phyloP scores from a whole-genome alignment of 306 rosid genomes.

The Cajanus cajan region DNA sequence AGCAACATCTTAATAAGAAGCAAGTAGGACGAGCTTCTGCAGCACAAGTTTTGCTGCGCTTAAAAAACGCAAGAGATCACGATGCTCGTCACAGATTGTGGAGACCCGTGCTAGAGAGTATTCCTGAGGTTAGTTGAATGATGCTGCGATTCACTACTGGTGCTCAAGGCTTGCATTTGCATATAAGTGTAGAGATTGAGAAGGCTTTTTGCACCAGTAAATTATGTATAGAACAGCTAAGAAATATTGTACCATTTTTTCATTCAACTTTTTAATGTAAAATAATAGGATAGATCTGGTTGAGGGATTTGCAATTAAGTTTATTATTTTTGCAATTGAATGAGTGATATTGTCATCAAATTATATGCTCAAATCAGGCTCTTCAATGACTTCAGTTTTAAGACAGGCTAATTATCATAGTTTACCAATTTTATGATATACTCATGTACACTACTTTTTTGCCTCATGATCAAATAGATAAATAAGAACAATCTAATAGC shows the following conservation, averaged over 20 bases:
- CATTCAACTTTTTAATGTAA: not conserved
- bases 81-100: slow-evolving; percentile 26
- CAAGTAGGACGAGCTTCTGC: slow-evolving; percentile 25
- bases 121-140: slow-evolving; percentile 3
- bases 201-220: not conserved
- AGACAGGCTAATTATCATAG: too few species aligned
- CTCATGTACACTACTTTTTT: too few species aligned
- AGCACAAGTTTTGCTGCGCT: slow-evolving; percentile 37
- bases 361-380: too few species aligned
- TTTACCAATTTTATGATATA: too few species aligned
- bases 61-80: slow-evolving; percentile 19
- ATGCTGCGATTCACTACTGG: not conserved
- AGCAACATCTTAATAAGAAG: slow-evolving; percentile 13
- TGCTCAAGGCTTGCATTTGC: not conserved
- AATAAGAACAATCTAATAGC: too few species aligned
- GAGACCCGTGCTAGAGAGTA: slow-evolving; percentile 21
- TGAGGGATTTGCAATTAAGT: not conserved
- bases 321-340: not conserved
- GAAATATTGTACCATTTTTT: not conserved
- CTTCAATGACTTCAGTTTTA: too few species aligned
- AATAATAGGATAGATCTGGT: not conserved
- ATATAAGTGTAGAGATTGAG: not conserved
- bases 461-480: too few species aligned
- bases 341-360: not conserved
- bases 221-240: not conserved